Percentiles rank a stretch among this genome's conserved stretches.
These are phyloP conservation scores for Mortierella sp. DNA, from an alignment of 371 early-diverging fungal species.

Conservation along the genomic window DNA sequence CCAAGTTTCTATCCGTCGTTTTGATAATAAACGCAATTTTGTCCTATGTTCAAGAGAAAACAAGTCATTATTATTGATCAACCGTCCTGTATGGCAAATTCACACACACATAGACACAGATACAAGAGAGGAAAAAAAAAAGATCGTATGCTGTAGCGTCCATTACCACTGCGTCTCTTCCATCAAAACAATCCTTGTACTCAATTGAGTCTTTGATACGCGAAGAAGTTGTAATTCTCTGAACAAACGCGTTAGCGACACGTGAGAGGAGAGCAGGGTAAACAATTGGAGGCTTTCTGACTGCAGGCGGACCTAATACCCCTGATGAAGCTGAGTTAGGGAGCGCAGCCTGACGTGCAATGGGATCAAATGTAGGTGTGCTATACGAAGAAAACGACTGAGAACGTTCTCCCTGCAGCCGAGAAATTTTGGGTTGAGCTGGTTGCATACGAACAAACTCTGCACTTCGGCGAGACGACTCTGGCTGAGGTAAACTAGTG, in stretches of 20 bases:
- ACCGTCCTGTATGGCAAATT: background rate
- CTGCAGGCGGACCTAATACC: slow-evolving; percentile 19
- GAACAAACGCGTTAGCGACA: slow-evolving; percentile 81
- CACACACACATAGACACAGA: no score
- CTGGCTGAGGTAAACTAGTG: slow-evolving; percentile 39
- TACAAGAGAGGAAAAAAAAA: background rate
- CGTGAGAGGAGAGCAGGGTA: slow-evolving; percentile 88
- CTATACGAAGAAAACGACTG: slow-evolving; percentile 61
- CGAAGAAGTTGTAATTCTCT: slow-evolving; percentile 58
- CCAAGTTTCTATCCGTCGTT: slow-evolving; percentile 88
- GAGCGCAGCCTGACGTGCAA: slow-evolving; percentile 27
- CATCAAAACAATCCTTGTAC: slow-evolving; percentile 85
- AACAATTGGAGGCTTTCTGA: slow-evolving; percentile 61
- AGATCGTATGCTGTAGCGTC: background rate
- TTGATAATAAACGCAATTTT: slow-evolving; percentile 78
- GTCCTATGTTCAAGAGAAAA: slow-evolving; percentile 64
- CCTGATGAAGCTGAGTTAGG: slow-evolving; percentile 28
- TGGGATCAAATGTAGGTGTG: slow-evolving; percentile 34
- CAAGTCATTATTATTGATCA: slow-evolving; percentile 1
- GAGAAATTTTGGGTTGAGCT: slow-evolving; percentile 44
- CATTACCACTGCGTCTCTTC: slow-evolving; percentile 86
- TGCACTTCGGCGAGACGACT: slow-evolving; percentile 50
- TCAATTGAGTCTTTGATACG: slow-evolving; percentile 84
- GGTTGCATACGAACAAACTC: slow-evolving; percentile 47
- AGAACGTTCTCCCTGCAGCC: slow-evolving; percentile 59